Conservation (phyloP, 2,329 filamentous ascomycete genomes). For the Penicillium sp. region DNA sequence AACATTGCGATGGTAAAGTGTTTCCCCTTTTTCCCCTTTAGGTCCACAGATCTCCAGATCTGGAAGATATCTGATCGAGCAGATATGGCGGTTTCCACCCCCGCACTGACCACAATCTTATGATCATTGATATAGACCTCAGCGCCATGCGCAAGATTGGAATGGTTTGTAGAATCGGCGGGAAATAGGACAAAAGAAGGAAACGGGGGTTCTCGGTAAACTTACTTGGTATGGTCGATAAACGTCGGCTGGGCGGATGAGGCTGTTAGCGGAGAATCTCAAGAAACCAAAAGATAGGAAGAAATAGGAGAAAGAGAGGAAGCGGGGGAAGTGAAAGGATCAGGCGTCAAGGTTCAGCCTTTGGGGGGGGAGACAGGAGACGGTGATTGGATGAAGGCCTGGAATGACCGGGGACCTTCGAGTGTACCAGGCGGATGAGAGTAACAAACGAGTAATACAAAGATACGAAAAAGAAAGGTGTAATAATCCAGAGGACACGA, state of each 20-base stretch:
- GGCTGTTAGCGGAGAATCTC: slow-evolving; percentile 12
- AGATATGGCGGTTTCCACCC: slow-evolving; percentile 17
- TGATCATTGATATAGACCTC: slow-evolving; percentile 12
- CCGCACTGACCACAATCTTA: slow-evolving; percentile 25
- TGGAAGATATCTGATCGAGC: slow-evolving; percentile 8
- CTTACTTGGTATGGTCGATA: slow-evolving; percentile 51
- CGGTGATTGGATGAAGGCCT: slow-evolving; percentile 22
- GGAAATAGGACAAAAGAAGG: background rate
- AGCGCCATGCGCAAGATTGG: background rate
- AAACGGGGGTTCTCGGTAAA: slow-evolving; percentile 17
- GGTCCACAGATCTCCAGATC: slow-evolving; percentile 2
- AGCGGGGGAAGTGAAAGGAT: slow-evolving; percentile 17
- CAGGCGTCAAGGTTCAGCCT: slow-evolving; percentile 23
- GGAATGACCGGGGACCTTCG: slow-evolving; percentile 22
- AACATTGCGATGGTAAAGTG: background rate
- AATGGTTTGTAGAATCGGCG: slow-evolving; percentile 1
- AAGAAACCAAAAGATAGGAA: slow-evolving; percentile 11
- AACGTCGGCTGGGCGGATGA: slow-evolving; percentile 42
- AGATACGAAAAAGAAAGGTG: slow-evolving; percentile 18
- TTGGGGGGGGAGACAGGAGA: slow-evolving; percentile 13
- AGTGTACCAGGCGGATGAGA: slow-evolving; percentile 23
- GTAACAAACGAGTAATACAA: slow-evolving; percentile 21
- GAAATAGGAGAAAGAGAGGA: slow-evolving; percentile 12
- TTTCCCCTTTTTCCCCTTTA: background rate
- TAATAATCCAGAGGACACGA: background rate